Evolutionary conservation across 768 basidiomycete species (phyloP).

Genomic region (Filobasidium floriforme): DNA sequence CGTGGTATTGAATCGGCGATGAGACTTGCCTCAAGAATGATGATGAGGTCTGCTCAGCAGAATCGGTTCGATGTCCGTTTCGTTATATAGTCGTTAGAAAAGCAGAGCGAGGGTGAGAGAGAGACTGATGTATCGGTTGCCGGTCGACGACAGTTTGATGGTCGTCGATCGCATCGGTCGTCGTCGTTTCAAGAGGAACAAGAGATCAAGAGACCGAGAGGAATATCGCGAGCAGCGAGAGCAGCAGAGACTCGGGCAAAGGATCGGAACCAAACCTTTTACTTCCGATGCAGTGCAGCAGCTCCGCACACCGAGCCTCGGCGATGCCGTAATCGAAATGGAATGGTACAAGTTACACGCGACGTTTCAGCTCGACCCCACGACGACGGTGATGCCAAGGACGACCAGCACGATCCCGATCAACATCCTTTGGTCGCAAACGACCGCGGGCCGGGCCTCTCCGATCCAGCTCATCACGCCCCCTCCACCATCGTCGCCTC

Average conservation of each 20-base stretch:
- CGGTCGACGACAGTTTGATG: too few relatives aligned
- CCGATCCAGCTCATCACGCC: constrained; percentile 1
- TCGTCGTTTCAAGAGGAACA: too few relatives aligned
- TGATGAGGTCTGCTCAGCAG: too few relatives aligned
- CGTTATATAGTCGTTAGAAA: too few relatives aligned
- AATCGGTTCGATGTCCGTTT: too few relatives aligned
- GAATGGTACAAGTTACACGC: too few relatives aligned
- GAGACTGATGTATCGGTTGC: too few relatives aligned
- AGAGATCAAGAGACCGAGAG: too few relatives aligned
- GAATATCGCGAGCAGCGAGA: too few relatives aligned
- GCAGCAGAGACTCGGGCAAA: too few relatives aligned
- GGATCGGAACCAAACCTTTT: neutral
- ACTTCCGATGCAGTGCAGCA: neutral
- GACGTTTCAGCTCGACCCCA: neutral
- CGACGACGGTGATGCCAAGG: neutral
- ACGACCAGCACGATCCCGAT: neutral
- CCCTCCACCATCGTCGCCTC: neutral
- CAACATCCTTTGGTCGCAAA: neutral
- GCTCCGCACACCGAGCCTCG: neutral
- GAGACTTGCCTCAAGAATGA: neutral
- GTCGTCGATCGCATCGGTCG: too few relatives aligned
- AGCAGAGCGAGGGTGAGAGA: too few relatives aligned
- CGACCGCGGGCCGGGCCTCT: neutral
- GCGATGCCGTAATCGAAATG: neutral
- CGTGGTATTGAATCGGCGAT: neutral